These are phyloP conservation scores for Lepidium africanum DNA, from an alignment of 345 rosid genomes.

Conservation along the genomic window DNA sequence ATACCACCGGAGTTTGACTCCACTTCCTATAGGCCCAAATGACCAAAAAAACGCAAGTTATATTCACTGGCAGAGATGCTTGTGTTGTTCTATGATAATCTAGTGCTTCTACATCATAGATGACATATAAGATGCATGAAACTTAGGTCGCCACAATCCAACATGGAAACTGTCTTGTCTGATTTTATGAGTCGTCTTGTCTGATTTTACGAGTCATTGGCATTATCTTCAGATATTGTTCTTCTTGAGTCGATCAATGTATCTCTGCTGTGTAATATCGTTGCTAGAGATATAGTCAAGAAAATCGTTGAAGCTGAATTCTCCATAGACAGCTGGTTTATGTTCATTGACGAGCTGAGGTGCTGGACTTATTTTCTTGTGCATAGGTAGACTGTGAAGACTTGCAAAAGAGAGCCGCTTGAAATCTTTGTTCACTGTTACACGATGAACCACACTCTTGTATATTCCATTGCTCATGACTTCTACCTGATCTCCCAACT, in stretches of 20 bases:
- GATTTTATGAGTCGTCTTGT: not conserved
- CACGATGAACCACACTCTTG: conserved; percentile 43
- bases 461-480: conserved; percentile 51
- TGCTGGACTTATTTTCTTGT: conserved; percentile 44
- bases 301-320: conserved; percentile 41
- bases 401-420: conserved; percentile 44
- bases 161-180: not conserved
- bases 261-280: conserved; percentile 30
- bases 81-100: not conserved
- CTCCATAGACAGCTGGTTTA: conserved; percentile 33
- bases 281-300: conserved; percentile 31
- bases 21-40: too few species aligned
- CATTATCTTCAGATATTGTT: conserved; percentile 4
- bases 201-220: not conserved
- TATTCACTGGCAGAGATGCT: not conserved
- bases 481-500: conserved; percentile 48
- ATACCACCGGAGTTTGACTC: too few species aligned
- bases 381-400: conserved; percentile 43
- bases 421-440: conserved; percentile 32
- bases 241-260: conserved; percentile 36
- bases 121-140: not conserved
- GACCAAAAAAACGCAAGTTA: too few species aligned
- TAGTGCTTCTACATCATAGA: not conserved
- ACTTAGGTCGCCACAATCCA: not conserved
- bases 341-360: conserved; percentile 30